Conservation (phyloP, 1,284 basidiomycete species). For the Psilocybe mexicana region DNA sequence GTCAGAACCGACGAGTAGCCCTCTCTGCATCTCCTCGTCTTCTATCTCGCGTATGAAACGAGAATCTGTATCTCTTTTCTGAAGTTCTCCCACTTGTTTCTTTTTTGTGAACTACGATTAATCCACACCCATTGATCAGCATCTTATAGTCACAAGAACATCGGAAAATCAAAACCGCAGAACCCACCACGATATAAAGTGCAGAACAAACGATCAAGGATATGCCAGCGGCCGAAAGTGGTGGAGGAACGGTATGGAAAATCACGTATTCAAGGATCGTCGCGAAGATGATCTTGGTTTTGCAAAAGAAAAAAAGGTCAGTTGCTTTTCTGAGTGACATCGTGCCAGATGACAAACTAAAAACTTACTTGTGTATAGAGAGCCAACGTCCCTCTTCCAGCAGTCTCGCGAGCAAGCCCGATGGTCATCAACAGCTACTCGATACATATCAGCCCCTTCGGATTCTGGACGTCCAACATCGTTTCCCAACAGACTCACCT, state of each 20-base stretch:
- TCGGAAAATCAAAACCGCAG: neutral
- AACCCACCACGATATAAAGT: slow-evolving; percentile 56
- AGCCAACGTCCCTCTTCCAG: slow-evolving; percentile 58
- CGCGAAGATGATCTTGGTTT: slow-evolving; percentile 60
- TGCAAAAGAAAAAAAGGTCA: neutral
- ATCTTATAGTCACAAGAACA: neutral
- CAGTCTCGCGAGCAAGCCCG: slow-evolving; percentile 65
- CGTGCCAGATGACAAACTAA: slow-evolving; percentile 1
- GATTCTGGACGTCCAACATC: neutral
- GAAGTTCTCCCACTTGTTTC: neutral
- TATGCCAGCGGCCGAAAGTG: slow-evolving; percentile 56
- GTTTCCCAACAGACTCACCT: slow-evolving; percentile 33
- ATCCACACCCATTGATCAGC: neutral
- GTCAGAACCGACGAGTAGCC: neutral
- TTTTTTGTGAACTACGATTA: neutral
- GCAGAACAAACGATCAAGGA: slow-evolving; percentile 54
- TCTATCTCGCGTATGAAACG: neutral
- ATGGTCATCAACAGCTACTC: slow-evolving; percentile 53
- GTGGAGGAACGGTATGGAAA: slow-evolving; percentile 52
- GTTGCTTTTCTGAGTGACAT: neutral
- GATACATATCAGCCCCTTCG: neutral
- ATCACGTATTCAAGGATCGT: slow-evolving; percentile 58
- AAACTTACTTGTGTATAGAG: slow-evolving; percentile 55
- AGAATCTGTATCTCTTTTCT: neutral
- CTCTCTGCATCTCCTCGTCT: neutral